A percentile compares a stretch with the other conserved stretches of the same genome.
phyloP scores from a whole-genome alignment of 192 early-diverging fungal genomes.

The Entophlyctis luteolus region DNA sequence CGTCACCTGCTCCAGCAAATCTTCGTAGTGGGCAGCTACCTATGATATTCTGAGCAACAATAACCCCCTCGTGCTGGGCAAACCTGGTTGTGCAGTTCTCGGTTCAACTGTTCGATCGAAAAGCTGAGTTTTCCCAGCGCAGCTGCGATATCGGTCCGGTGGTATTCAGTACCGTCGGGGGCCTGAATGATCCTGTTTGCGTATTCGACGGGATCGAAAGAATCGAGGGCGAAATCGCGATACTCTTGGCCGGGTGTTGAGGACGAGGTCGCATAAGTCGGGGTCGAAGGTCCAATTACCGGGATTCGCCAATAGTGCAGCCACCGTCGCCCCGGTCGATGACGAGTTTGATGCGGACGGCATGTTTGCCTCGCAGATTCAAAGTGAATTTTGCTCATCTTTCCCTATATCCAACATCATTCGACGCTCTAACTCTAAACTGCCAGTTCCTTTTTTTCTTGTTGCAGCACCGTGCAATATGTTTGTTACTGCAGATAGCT shows the following conservation, averaged over 20 bases:
- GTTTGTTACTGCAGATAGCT: too few relatives aligned
- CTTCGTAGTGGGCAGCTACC: conserved; percentile 67
- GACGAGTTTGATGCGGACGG: too few relatives aligned
- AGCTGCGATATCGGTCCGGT: conserved; percentile 59
- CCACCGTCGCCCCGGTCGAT: neutral
- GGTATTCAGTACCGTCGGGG: conserved; percentile 45
- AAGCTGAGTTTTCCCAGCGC: conserved; percentile 64
- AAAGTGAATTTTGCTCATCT: too few relatives aligned
- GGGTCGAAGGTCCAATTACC: neutral
- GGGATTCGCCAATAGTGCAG: neutral
- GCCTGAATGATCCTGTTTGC: conserved; percentile 63
- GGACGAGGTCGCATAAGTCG: neutral
- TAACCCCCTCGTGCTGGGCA: neutral
- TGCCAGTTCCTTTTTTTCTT: too few relatives aligned
- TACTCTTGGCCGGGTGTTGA: conserved; percentile 51
- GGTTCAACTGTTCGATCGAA: conserved; percentile 70
- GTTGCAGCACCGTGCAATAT: too few relatives aligned
- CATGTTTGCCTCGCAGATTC: too few relatives aligned
- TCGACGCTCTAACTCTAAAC: too few relatives aligned
- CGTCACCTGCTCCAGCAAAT: conserved; percentile 61
- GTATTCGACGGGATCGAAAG: conserved; percentile 68
- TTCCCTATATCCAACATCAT: too few relatives aligned
- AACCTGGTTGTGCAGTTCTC: conserved; percentile 70
- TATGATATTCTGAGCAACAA: too few relatives aligned
- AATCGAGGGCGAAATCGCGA: conserved; percentile 55